Conservation (phyloP, 257 asterid species). For the Nicotiana otophora region DNA sequence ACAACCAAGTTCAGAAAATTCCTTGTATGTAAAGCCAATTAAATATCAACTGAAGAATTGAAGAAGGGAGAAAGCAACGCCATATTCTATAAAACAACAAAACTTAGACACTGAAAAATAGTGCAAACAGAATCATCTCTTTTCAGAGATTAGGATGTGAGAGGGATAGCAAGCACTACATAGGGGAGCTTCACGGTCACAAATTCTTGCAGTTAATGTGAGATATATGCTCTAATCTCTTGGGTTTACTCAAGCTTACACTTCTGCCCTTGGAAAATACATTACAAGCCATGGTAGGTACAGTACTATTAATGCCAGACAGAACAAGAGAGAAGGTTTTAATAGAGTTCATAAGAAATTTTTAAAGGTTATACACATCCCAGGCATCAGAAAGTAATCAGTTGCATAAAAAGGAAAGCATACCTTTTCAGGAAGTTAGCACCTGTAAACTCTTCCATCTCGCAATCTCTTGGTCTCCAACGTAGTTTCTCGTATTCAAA, state of each 20-base stretch:
- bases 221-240: neutral
- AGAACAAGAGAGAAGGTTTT: neutral
- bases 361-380: neutral
- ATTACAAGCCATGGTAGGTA: neutral
- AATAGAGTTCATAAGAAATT: neutral
- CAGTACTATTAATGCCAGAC: neutral
- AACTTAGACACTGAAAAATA: neutral
- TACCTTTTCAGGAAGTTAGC: slow-evolving; percentile 67
- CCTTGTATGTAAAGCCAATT: neutral
- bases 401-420: neutral
- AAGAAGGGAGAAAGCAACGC: neutral
- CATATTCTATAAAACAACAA: neutral
- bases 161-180: neutral
- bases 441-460: slow-evolving; percentile 67
- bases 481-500: slow-evolving; percentile 80
- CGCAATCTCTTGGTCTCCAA: slow-evolving; percentile 73
- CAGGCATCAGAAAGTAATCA: neutral
- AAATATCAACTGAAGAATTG: slow-evolving; percentile 1
- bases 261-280: neutral
- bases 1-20: slow-evolving; percentile 10
- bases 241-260: neutral
- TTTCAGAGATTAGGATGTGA: neutral
- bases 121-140: neutral
- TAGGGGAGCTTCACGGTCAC: neutral
- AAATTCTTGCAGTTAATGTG: neutral